Base-by-base conservation (phyloP, 75 land plant species). In the Pinus albicaulis region DNA sequence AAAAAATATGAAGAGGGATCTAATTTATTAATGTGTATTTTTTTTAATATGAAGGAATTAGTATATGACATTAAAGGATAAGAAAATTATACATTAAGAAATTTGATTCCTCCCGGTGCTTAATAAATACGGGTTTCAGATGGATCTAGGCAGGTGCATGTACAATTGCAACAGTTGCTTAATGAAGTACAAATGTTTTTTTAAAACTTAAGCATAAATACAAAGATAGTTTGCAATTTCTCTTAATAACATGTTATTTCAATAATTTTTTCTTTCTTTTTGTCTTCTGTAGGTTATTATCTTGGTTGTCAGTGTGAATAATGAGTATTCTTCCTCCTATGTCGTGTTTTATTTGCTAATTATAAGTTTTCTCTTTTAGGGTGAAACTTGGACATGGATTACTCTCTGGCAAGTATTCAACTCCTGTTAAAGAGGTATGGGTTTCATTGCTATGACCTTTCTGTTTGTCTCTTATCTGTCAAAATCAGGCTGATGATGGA, bases 331-430 rank as follows among this genome's bases (percentile, higher is more conserved):
- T 64, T 15, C 16, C 34, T 6, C 34, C n/a, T 34, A 17, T 16
- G 20, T 65, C 28, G 73, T 19, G 16, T 75, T 22, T 74, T 31
- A n/a, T 75, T 24, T 19, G 22, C 52, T 7, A 74, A 24, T 7
- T 68, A 57, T 62, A 23, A 58, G 58, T 20, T 31, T 41, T 15
- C 26, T 72, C 44, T 41, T 38, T 63, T 87, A 98, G 99, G 78
- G 80, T 92, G 71, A 98, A 98, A 73, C 82, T 98, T 76, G 99
- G 81, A 7, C 98, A 98, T 90, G 99, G 99, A 55, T 72, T 98
- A 76, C 86, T 95, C 16, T 98, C 99, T 73, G 99, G 99, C 34
- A 91, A 87, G 84, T 98, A 98, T 77, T 91, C 99, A 20, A 61
- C 79, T 77, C 88, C 92, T 57, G 81, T 79, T 36, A 38, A 76